Evolutionary conservation across 2,329 filamentous ascomycete genomes (phyloP).

Genomic region (Hypoxylon sp.): DNA sequence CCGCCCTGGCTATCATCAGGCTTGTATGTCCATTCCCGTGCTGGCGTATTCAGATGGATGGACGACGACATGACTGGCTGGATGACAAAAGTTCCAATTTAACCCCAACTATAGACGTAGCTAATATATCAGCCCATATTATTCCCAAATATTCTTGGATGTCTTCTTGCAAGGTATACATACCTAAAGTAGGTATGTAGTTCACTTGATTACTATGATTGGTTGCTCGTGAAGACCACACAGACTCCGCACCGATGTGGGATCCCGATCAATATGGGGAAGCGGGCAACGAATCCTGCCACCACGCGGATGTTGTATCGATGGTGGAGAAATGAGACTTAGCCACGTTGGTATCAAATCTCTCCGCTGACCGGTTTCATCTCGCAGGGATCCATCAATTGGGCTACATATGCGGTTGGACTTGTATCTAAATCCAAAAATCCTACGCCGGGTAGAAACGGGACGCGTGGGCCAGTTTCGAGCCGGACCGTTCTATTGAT

Average conservation of each 20-base stretch:
- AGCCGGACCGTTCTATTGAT: not conserved
- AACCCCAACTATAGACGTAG: not conserved
- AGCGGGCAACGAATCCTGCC: not conserved
- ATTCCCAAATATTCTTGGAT: not conserved
- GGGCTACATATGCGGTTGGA: not conserved
- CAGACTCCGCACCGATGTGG: constrained; percentile 31
- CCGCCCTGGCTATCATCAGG: constrained; percentile 31
- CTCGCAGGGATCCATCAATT: not conserved
- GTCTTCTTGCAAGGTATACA: constrained; percentile 1
- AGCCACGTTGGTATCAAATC: constrained; percentile 3
- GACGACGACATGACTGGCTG: constrained; percentile 42
- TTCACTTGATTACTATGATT: not conserved
- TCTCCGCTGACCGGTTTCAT: constrained; percentile 1
- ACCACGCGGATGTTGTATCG: constrained; percentile 7
- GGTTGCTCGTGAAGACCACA: not conserved
- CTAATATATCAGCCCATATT: not conserved
- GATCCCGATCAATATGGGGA: constrained; percentile 28
- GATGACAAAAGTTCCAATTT: not conserved
- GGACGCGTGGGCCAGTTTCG: not conserved
- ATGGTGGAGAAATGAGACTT: constrained; percentile 10
- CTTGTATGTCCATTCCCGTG: constrained; percentile 41
- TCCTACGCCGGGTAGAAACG: not conserved
- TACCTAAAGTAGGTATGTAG: not conserved
- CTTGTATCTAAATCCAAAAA: not conserved
- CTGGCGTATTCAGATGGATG: constrained; percentile 47